phyloP scores from a whole-genome alignment of 495 filamentous ascomycete species.

The Penicillium canescens region DNA sequence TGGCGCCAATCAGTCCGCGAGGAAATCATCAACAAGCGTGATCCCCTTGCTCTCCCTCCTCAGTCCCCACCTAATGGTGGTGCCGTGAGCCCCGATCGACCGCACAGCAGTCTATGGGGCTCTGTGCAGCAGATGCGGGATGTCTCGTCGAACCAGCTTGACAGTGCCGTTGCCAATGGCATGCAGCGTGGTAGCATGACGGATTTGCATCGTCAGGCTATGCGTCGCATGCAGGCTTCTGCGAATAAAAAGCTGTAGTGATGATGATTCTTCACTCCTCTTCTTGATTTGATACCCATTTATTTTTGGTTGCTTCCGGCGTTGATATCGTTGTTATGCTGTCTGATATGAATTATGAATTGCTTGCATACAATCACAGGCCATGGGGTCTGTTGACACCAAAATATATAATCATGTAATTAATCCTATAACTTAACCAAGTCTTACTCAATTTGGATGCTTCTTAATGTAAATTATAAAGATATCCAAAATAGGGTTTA shows the following conservation, averaged over 20 bases:
- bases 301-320: slow-evolving; percentile 7
- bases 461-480: no score
- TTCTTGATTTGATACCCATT: slow-evolving; percentile 17
- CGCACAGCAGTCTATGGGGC: slow-evolving; percentile 21
- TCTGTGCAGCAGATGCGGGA: slow-evolving; percentile 34
- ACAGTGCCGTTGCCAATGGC: slow-evolving; percentile 62
- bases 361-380: no score
- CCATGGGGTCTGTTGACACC: no score
- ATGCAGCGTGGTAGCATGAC: slow-evolving; percentile 78
- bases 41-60: slow-evolving; percentile 31
- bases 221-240: slow-evolving; percentile 78
- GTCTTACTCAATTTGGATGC: no score
- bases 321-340: neutral
- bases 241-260: slow-evolving; percentile 51
- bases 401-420: no score
- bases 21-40: slow-evolving; percentile 50
- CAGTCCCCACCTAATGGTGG: slow-evolving; percentile 8
- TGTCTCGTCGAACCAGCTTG: slow-evolving; percentile 35
- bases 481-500: no score
- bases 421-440: no score
- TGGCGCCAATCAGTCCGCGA: slow-evolving; percentile 73
- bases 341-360: no score
- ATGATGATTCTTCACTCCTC: neutral
- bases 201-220: slow-evolving; percentile 75
- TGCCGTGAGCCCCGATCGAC: slow-evolving; percentile 14